These are phyloP conservation scores for Leishmania amazonensis DNA, from an alignment of 208 protist genomes.

Conservation along the genomic window DNA sequence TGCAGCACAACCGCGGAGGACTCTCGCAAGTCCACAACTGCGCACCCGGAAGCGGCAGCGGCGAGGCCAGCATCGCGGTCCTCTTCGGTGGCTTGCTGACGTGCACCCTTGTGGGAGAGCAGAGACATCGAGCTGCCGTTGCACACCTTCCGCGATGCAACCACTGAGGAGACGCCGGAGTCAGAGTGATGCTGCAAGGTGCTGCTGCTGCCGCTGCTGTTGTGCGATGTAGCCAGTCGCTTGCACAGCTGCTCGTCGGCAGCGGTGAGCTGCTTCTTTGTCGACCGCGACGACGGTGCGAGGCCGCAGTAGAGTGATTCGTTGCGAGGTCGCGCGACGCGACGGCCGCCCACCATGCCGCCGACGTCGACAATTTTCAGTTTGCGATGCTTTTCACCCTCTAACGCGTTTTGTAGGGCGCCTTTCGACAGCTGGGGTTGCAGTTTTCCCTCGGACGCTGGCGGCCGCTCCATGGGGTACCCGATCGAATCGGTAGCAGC, in stretches of 20 bases:
- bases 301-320: slow-evolving; percentile 6
- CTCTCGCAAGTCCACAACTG: not conserved
- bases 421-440: slow-evolving; percentile 8
- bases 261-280: slow-evolving; percentile 7
- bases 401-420: not conserved
- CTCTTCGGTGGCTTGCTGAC: not conserved
- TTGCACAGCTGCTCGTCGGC: slow-evolving; percentile 16
- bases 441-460: not conserved
- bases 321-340: not conserved
- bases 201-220: no score
- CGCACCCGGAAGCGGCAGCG: not conserved
- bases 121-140: not conserved
- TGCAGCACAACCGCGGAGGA: slow-evolving; percentile 10
- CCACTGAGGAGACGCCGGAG: not conserved
- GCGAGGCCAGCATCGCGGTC: not conserved
- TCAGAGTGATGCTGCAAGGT: not conserved
- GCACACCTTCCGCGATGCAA: not conserved
- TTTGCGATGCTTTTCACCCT: slow-evolving; percentile 1
- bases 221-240: not conserved
- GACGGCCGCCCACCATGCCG: not conserved
- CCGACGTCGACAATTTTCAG: slow-evolving; percentile 5
- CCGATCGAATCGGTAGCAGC: not conserved
- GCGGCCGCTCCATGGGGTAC: not conserved
- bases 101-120: not conserved
- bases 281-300: slow-evolving; percentile 15